Conservation (phyloP, 1,284 basidiomycete species). For the Ustilago cynodontis region DNA sequence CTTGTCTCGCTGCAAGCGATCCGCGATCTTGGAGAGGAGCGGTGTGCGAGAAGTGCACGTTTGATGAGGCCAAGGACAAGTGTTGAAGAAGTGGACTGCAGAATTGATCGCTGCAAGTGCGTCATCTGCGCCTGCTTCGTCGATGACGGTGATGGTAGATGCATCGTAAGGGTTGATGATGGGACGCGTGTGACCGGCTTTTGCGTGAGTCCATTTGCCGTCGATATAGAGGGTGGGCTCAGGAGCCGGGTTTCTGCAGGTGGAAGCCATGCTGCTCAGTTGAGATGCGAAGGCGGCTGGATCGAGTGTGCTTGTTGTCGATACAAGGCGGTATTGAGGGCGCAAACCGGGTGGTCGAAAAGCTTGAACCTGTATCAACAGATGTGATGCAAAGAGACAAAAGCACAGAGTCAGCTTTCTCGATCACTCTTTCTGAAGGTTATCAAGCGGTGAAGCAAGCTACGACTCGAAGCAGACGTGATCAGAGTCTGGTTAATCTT, state of each 20-base stretch:
- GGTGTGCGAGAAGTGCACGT: constrained; percentile 51
- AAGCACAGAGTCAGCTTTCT: neutral
- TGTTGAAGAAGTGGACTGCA: constrained; percentile 59
- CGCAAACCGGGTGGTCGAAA: neutral
- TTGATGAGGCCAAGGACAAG: constrained; percentile 57
- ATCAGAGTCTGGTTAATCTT: constrained; percentile 61
- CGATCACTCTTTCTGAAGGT: neutral
- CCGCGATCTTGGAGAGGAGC: constrained; percentile 58
- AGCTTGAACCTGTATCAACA: constrained; percentile 8
- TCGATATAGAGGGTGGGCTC: constrained; percentile 68
- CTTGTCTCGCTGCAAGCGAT: constrained; percentile 64
- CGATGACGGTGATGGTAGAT: constrained; percentile 58
- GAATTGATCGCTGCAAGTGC: constrained; percentile 60
- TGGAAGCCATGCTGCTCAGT: constrained; percentile 53
- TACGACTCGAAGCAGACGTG: constrained; percentile 1
- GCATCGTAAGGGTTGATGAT: constrained; percentile 66
- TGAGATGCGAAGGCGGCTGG: constrained; percentile 46
- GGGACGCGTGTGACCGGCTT: constrained; percentile 56
- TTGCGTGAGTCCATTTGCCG: constrained; percentile 63
- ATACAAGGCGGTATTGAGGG: constrained; percentile 1
- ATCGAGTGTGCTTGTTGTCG: constrained; percentile 10
- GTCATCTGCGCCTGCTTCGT: constrained; percentile 63
- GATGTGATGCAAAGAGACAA: neutral
- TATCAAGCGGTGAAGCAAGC: neutral
- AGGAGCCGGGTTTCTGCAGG: constrained; percentile 41